Base-by-base conservation (phyloP, 805 yeast genomes). In the Candida cerambycidarum region DNA sequence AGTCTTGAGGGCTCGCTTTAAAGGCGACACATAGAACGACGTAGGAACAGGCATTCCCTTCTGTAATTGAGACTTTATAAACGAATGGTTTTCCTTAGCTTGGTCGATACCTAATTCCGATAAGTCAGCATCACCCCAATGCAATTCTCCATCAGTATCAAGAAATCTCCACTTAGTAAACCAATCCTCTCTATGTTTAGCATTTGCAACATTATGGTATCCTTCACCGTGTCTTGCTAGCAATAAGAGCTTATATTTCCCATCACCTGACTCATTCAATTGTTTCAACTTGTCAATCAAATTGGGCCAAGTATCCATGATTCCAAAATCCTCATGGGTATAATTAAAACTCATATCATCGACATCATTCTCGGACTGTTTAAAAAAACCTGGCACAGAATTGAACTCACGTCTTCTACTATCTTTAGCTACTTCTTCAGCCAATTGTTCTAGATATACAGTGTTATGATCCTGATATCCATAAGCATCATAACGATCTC, bases 171-270 rank as follows among this genome's bases (percentile, higher is more conserved):
- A 82, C 46, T 80, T 72, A 0, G 52, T 53, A 51, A 76, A 61
- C 89, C 89, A 83, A 7, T 58, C 68, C 10, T 67, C 43, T 5
- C 86, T 85, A 52, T 80, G 79, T 46, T 74, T 69, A 13, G 61
- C 64, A 16, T 78, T 78, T 2, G 78, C 75, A 29, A 68, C 65
- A 52, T 83, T 83, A 49, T 83, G 89, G 53, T 61, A 77, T 0
- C 89, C 89, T 58, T 83, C 84, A 7, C 88, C 89, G 53, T 83
- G 89, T 54, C 89, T 68, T 4, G 83, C 83, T 43, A 78, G 65
- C 31, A 78, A 69, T 2, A 80, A 43, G 33, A 80, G 51, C 51
- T 79, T 80, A 57, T 67, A 78, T 14, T 45, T 45, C 4, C 23
- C 21, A 10, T 17, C 15, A 13, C 24, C 30, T 3, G 38, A 12